Percentiles rank a stretch among this genome's conserved stretches.
phyloP scores from a whole-genome alignment of 208 protist genomes.

The Acanthamoeba sp. region DNA sequence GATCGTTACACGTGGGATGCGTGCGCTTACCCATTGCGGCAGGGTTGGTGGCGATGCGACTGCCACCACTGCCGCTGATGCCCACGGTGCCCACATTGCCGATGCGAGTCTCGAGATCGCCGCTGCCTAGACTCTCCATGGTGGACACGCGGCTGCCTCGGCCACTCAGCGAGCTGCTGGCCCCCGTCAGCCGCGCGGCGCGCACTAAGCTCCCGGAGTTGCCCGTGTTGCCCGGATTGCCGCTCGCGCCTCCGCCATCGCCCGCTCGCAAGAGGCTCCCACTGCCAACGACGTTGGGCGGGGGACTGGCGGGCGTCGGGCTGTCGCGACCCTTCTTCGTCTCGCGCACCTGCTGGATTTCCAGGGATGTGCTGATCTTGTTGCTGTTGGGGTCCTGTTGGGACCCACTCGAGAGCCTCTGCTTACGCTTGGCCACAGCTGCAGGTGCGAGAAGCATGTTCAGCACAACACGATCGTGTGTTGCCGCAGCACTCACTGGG shows the following conservation, averaged over 20 bases:
- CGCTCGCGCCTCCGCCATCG: neutral
- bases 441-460: neutral
- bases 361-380: slow-evolving; percentile 39
- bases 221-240: neutral
- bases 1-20: no score
- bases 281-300: neutral
- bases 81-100: slow-evolving; percentile 39
- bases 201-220: neutral
- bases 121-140: neutral
- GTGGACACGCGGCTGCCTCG: slow-evolving; percentile 19
- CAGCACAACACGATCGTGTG: neutral
- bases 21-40: neutral
- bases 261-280: neutral
- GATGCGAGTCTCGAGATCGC: neutral
- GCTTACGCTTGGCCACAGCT: slow-evolving; percentile 68
- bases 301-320: neutral
- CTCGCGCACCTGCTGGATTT: slow-evolving; percentile 15
- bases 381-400: slow-evolving; percentile 41
- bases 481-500: neutral
- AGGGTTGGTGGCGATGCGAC: neutral
- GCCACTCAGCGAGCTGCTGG: neutral
- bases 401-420: slow-evolving; percentile 35
- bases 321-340: neutral
- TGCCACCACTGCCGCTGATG: neutral
- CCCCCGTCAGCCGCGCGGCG: neutral